Evolutionary conservation across 441 rosid species (phyloP).

Genomic region (Gossypium trilobum): DNA sequence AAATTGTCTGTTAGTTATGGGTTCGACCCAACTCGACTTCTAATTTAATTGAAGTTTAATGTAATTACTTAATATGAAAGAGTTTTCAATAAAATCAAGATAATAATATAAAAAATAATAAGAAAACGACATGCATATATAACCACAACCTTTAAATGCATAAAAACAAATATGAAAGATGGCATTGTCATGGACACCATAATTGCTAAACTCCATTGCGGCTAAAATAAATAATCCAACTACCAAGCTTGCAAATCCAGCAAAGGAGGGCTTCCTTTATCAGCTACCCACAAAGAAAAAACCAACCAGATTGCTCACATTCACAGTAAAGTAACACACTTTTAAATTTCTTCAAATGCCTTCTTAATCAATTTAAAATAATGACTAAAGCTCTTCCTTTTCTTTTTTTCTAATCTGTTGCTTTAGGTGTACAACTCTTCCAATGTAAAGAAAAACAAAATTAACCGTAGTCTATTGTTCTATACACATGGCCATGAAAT

Average conservation of each 20-base stretch:
- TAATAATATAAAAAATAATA: background rate
- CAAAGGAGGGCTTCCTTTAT: conserved; percentile 29
- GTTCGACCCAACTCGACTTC: no score
- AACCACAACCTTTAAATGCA: background rate
- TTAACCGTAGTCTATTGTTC: background rate
- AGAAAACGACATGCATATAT: background rate
- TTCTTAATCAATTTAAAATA: conserved; percentile 8
- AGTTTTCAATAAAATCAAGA: background rate
- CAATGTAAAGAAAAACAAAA: background rate
- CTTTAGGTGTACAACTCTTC: conserved; percentile 17
- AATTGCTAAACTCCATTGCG: conserved; percentile 3
- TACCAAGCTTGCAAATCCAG: conserved; percentile 36
- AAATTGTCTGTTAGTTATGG: no score
- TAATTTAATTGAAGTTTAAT: no score
- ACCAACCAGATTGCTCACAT: conserved; percentile 25
- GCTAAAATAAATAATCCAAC: conserved; percentile 9
- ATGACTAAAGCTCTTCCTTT: background rate
- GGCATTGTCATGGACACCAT: conserved; percentile 15
- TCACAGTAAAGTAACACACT: conserved; percentile 22
- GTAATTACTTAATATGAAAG: no score
- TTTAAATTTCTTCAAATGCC: conserved; percentile 1
- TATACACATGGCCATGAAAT: conserved; percentile 27
- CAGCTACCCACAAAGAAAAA: conserved; percentile 4
- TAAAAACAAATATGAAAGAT: background rate
- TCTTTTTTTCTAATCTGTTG: conserved; percentile 14